Evolutionary conservation across 2,329 filamentous ascomycete species (phyloP), one percentile per base, ranked within the genome.

Genomic region (Allantophomopsis cytisporea): DNA sequence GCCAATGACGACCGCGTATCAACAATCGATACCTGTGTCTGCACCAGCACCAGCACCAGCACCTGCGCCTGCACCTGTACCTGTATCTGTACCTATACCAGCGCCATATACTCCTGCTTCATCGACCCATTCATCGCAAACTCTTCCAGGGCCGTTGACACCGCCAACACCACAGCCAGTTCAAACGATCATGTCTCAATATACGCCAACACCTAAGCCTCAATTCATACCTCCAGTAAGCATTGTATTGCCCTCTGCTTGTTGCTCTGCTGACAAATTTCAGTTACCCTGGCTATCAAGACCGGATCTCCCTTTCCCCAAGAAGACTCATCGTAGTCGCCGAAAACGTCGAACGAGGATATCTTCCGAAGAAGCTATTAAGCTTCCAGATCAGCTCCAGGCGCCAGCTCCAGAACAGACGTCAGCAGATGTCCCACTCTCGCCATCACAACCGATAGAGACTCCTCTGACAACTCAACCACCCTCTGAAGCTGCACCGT

Each of bases 201-300:
- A 43, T 21, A n/a, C 36, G 17, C 33, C 41, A 20, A 28, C 46
- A 12, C 39, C 45, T 21, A 46, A 41, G 31, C 45, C 52, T 17
- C 53, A 60, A 4, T 76, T 71, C 45, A 60, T 57, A 42, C 58
- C 65, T 52, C 70, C 70, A 18, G 72, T 76, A 60, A 64, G 70
- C 63, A 35, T 36, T 16, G 28, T 41, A 8, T 21, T 34, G 11
- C 31, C 15, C 42, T 37, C 21, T 17, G 32, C 38, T n/a, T 39
- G 34, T 12, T 36, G 20, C 30, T 16, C 34, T 49, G 28, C 54
- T 63, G 46, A 63, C 34, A 33, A 16, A 8, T 20, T 20, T 10
- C 42, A 77, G 71, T 58, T 79, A 8, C 75, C 75, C 8, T 79
- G 74, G 73, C 50, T 65, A 18, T 76, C 73, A 1, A 57, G 56